phyloP scores from a whole-genome alignment of 495 filamentous ascomycete species.

The Astrothelium subdiscretum region DNA sequence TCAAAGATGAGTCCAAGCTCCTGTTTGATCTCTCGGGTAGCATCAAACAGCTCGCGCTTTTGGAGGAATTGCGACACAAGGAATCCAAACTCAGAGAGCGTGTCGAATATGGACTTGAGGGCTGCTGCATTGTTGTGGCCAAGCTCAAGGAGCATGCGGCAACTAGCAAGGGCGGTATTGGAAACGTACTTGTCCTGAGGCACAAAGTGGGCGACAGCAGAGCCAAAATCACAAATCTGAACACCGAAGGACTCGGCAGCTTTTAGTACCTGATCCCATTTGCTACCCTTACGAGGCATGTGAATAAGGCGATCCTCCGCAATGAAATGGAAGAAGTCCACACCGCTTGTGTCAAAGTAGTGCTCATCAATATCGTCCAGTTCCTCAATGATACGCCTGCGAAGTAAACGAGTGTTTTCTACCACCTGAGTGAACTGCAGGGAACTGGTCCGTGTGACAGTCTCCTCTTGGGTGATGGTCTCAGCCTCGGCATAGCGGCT shows the following conservation, averaged over 20 bases:
- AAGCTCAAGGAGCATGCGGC: background rate
- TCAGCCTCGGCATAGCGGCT: background rate
- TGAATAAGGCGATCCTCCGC: background rate
- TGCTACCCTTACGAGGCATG: background rate
- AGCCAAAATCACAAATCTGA: background rate
- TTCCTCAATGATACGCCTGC: background rate
- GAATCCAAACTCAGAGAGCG: background rate
- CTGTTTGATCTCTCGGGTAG: background rate
- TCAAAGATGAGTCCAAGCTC: background rate
- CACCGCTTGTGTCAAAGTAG: background rate
- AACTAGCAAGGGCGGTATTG: background rate
- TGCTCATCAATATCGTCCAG: background rate
- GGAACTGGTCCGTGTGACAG: background rate
- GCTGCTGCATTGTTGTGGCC: background rate
- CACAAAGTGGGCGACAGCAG: background rate
- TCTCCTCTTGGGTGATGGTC: background rate
- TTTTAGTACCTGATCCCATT: background rate
- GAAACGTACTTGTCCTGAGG: background rate
- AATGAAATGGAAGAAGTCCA: background rate
- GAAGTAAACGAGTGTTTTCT: background rate
- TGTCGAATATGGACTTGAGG: background rate
- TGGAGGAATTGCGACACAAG: background rate
- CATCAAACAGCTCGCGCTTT: background rate
- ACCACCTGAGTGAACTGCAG: background rate
- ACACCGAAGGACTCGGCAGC: background rate